phyloP scores from a whole-genome alignment of 2,329 filamentous ascomycete genomes.

The Colletotrichum graminicola region DNA sequence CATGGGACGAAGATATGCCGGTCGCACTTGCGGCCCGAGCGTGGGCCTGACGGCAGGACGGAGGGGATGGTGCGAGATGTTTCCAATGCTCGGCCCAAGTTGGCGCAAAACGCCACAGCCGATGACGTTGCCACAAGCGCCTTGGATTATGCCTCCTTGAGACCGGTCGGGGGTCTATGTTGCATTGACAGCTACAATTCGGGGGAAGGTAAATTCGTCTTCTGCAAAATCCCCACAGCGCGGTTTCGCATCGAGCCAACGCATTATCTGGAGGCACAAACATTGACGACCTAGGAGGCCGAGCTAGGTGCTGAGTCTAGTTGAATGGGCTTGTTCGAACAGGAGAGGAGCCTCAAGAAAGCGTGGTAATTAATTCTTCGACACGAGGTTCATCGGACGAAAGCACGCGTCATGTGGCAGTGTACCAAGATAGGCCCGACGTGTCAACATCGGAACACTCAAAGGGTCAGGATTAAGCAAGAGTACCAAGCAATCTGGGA shows the following conservation, averaged over 20 bases:
- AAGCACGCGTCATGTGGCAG: neutral
- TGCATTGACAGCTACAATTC: neutral
- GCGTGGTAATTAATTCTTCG: neutral
- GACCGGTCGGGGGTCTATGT: neutral
- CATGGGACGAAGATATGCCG: slow-evolving; percentile 33
- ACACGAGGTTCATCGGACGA: slow-evolving; percentile 22
- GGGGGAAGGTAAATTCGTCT: neutral
- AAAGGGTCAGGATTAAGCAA: neutral
- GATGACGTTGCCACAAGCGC: slow-evolving; percentile 2
- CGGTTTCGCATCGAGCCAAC: neutral
- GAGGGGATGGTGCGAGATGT: slow-evolving; percentile 1
- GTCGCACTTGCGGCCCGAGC: slow-evolving; percentile 22
- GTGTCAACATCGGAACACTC: slow-evolving; percentile 7
- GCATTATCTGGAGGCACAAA: neutral
- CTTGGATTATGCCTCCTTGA: neutral
- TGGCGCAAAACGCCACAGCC: slow-evolving; percentile 8
- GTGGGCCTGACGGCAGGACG: slow-evolving; percentile 8
- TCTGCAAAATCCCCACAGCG: neutral
- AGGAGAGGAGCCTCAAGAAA: slow-evolving; percentile 9
- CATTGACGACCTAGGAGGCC: neutral
- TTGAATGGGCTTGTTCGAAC: neutral
- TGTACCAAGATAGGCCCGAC: slow-evolving; percentile 9
- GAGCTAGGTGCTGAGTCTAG: neutral
- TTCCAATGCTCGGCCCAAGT: slow-evolving; percentile 27
- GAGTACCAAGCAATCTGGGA: neutral